Percentiles rank a stretch among this genome's conserved stretches.
These are phyloP conservation scores for Candida hungchunana DNA, from an alignment of 805 yeast species.

Conservation along the genomic window DNA sequence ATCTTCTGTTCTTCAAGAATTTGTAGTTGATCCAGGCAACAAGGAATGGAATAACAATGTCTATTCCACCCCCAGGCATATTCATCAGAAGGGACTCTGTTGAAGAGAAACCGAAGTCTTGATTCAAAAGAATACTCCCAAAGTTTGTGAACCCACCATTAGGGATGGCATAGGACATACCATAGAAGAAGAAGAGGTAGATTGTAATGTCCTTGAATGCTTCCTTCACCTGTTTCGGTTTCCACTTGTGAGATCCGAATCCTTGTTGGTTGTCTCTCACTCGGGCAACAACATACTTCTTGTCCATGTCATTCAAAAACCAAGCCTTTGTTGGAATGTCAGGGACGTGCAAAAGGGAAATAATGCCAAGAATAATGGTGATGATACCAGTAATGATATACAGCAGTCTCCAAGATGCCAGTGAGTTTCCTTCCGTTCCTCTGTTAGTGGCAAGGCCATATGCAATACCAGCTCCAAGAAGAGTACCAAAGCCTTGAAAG, in stretches of 20 bases:
- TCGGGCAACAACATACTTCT: conserved; percentile 43
- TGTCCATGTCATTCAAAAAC: conserved; percentile 43
- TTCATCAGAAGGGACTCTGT: conserved; percentile 22
- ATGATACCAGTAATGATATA: conserved; percentile 58
- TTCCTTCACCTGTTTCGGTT: conserved; percentile 43
- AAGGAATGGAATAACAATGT: conserved; percentile 28
- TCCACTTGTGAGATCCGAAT: conserved; percentile 50
- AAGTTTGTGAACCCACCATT: conserved; percentile 44
- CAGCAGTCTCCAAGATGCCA: conserved; percentile 56
- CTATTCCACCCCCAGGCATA: conserved; percentile 29
- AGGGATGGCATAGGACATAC: conserved; percentile 40
- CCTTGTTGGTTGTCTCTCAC: conserved; percentile 54
- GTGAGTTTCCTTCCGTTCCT: conserved; percentile 32
- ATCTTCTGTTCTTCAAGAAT: conserved; percentile 7
- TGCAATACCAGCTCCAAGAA: conserved; percentile 49
- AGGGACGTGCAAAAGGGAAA: conserved; percentile 48
- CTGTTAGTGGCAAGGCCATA: conserved; percentile 42
- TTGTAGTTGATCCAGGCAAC: conserved; percentile 10
- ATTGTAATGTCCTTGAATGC: conserved; percentile 45
- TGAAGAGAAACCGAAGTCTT: conserved; percentile 16
- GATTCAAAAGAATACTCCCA: conserved; percentile 15
- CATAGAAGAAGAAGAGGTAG: conserved; percentile 42
- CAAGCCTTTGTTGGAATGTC: conserved; percentile 51
- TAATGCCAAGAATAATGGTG: conserved; percentile 49
- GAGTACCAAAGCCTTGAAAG: conserved; percentile 42